Conservation (phyloP, 2,329 filamentous ascomycete species). For the Grosmannia huntii region DNA sequence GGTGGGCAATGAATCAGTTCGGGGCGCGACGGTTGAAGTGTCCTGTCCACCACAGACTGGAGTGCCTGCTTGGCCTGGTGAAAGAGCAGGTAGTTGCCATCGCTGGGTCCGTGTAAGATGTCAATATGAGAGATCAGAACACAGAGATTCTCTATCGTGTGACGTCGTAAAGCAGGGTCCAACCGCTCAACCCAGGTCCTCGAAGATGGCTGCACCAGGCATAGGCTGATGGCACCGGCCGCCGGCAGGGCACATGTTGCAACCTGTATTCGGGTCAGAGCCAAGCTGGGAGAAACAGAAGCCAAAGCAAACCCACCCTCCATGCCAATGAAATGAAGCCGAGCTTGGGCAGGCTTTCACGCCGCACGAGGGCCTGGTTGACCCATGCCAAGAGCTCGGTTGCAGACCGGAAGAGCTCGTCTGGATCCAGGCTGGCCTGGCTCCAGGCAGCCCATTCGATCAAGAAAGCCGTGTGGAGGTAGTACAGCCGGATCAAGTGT, state of each 20-base stretch:
- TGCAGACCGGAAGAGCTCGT: conserved; percentile 2
- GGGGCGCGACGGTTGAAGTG: neutral
- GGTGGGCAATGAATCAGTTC: neutral
- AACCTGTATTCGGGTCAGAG: neutral
- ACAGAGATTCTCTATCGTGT: conserved; percentile 2
- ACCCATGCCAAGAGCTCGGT: conserved; percentile 6
- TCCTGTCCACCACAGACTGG: neutral
- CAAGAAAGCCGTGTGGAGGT: conserved; percentile 4
- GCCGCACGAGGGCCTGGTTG: conserved; percentile 5
- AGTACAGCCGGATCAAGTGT: conserved; percentile 4
- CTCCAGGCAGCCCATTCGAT: conserved; percentile 5
- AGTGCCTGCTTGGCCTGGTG: conserved; percentile 2
- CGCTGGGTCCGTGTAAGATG: conserved; percentile 5
- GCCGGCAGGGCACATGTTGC: conserved; percentile 5
- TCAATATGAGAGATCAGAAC: conserved; percentile 6
- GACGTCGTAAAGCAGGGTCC: neutral
- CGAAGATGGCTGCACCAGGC: neutral
- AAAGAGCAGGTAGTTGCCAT: conserved; percentile 7
- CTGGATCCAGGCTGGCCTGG: conserved; percentile 1
- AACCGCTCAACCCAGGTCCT: neutral
- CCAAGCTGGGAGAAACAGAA: neutral
- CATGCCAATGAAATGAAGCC: conserved; percentile 6
- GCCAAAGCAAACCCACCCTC: neutral
- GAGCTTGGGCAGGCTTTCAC: conserved; percentile 2
- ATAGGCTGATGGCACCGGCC: conserved; percentile 2